Base-by-base conservation (phyloP, 257 asterid genomes). In the Solanum arcanum region DNA sequence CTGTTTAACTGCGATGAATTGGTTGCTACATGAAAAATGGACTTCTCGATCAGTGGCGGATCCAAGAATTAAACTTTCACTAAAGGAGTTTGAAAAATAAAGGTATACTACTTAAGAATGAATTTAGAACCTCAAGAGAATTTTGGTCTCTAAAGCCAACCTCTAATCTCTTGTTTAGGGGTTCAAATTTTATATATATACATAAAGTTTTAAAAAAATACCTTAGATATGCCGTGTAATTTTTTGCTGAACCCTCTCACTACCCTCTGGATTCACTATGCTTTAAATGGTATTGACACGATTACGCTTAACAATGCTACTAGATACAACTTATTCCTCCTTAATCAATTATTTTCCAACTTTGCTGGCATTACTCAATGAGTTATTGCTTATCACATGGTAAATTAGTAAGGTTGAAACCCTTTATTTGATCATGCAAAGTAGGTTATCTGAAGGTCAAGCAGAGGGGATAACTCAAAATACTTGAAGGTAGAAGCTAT, bases 371-470 rank as follows among this genome's bases (percentile, higher is more conserved):
- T 52, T 47, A 31, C 46, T 81, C 64, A 20, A 81, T 81, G 85
- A 49, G 70, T 35, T 80, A 47, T 46, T 47, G 9, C 69, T 81
- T 20, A 81, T 49, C 69, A 3, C 66, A 78, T 9, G 66, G 84
- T 47, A 46, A 78, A 78, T 46, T 78, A 46, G 25, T 49, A 23
- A 86, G 49, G 35, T 23, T 46, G 73, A 70, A 78, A 21, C 41
- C 70, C 83, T 13, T 56, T 13, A 31, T 82, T 86, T 86, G 60
- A 77, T 86, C 88, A 59, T 90, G 81, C 87, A 44, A 88, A 83
- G 83, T 87, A 89, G 93, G 92, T 89, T 75, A 39, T 44, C n/a
- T 37, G 78, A 66, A 87, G 87, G 91, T 82, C 44, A 27, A 47
- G 68, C 47, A 82, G 89, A 77, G 74, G 88, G 86, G 89, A 88